A percentile compares a stretch with the other conserved stretches of the same genome.
These are phyloP conservation scores for Melampsora larici-populina DNA, from an alignment of 1,284 basidiomycete genomes.

Conservation along the genomic window DNA sequence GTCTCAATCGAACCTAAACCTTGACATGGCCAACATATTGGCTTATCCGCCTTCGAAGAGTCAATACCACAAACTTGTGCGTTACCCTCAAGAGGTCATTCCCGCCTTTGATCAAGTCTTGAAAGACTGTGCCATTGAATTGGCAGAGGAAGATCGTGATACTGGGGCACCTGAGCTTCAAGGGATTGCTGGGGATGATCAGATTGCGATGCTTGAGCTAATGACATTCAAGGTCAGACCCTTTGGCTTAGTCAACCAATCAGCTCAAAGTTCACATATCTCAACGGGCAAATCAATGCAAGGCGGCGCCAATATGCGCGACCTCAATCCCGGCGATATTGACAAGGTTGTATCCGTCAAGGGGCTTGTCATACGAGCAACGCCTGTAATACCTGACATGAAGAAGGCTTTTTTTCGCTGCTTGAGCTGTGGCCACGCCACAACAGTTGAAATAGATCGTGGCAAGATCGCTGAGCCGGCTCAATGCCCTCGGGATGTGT, in stretches of 20 bases:
- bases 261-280: conserved; percentile 44
- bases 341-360: conserved; percentile 95
- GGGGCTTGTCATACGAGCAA: conserved; percentile 93
- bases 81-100: conserved; percentile 94
- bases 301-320: conserved; percentile 73
- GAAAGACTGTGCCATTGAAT: conserved; percentile 63
- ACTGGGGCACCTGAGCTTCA: background rate
- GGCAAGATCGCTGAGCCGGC: conserved; percentile 91
- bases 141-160: conserved; percentile 47
- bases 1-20: conserved; percentile 84
- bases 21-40: conserved; percentile 82
- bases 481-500: conserved; percentile 87
- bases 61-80: conserved; percentile 60
- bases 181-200: conserved; percentile 10
- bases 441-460: conserved; percentile 90
- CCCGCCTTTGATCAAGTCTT: conserved; percentile 95
- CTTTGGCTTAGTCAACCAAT: conserved; percentile 64
- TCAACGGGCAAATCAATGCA: conserved; percentile 35
- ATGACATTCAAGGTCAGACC: conserved; percentile 73
- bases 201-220: conserved; percentile 32
- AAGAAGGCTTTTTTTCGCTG: conserved; percentile 96
- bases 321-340: conserved; percentile 85
- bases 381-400: conserved; percentile 98
- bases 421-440: conserved; percentile 88
- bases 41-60: conserved; percentile 82